Evolutionary conservation across 805 yeast species (phyloP), one percentile per base, ranked within the genome.

Genomic region (Groenewaldozyma tartarivorans): DNA sequence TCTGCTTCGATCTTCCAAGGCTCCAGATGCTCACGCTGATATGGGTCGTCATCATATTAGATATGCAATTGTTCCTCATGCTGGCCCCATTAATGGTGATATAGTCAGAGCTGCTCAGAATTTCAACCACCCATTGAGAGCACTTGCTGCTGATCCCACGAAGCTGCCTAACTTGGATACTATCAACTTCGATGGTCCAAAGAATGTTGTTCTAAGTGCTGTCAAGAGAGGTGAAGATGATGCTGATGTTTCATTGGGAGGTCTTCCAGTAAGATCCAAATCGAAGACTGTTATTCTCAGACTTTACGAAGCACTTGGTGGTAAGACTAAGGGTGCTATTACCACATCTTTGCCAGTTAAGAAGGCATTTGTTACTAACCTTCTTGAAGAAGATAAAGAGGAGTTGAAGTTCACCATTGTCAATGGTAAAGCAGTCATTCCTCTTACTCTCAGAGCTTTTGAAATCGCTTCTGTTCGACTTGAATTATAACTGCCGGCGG

Each of bases 11-110:
- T 76, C 95, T 16, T 85, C 98, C 26, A 90, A 90, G 61, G 84
- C 86, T 17, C 98, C 98, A 0, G 98, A 90, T 69, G 88, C 79
- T 11, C 69, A 76, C 56, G 96, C 97, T 7, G 98, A 90, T 59
- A 85, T 90, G 82, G 96, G 96, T 2, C 57, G 66, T 11, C 97
- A 90, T 60, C 67, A 67, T 42, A 81, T 92, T 62, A 77, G 76
- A 47, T 92, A 87, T 61, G 94, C 94, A 0, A 61, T 90, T 29
- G 72, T 75, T 42, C 96, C 96, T 4, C 97, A 90, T 58, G 49
- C 54, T 11, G 95, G 95, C 3, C 60, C 71, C 0, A 64, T 90
- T 38, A 68, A 75, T 5, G 59, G 69, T 1, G 75, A 75, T 19
- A 79, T 85, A 2, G 88, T 90, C 11, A 73, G 74, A 45, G 70